These are phyloP conservation scores for Oldenlandia corymbosa DNA, from an alignment of 257 asterid genomes.

Conservation along the genomic window DNA sequence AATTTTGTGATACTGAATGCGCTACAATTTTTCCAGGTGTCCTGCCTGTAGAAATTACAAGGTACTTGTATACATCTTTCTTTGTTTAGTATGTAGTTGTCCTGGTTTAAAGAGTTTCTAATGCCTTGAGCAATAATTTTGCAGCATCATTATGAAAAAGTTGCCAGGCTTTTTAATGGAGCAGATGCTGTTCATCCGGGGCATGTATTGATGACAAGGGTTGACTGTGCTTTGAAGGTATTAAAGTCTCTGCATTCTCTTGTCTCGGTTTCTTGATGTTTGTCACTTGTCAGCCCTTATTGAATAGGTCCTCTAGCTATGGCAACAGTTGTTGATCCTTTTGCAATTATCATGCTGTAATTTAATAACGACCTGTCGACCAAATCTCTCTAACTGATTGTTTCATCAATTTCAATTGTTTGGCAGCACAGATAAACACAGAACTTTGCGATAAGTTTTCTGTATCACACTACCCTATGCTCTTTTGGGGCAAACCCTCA, in stretches of 20 bases:
- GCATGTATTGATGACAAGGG: conserved; percentile 72
- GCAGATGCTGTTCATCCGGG: conserved; percentile 89
- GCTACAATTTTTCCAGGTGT: conserved; percentile 61
- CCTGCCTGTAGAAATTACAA: conserved; percentile 98
- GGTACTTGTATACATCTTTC: conserved; percentile 34
- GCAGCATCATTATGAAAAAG: conserved; percentile 95
- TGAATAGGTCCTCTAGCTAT: not conserved
- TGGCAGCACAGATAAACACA: conserved; percentile 94
- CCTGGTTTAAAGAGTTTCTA: conserved; percentile 14
- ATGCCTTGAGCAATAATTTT: conserved; percentile 17
- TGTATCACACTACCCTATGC: conserved; percentile 69
- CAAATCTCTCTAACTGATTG: conserved; percentile 32
- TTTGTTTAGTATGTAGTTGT: not conserved
- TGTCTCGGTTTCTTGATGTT: not conserved
- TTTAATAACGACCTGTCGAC: not conserved
- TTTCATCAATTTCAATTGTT: conserved; percentile 35
- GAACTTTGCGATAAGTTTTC: conserved; percentile 83
- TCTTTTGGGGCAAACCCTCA: conserved; percentile 82
- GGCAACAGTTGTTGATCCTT: not conserved
- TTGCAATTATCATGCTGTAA: not conserved
- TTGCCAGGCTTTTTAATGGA: conserved; percentile 88
- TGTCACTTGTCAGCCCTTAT: too few species aligned
- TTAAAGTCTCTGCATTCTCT: conserved; percentile 24
- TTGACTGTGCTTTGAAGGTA: conserved; percentile 92
- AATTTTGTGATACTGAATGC: conserved; percentile 13